Evolutionary conservation across 2,329 filamentous ascomycete species (phyloP).

Genomic region (Alternaria solani): DNA sequence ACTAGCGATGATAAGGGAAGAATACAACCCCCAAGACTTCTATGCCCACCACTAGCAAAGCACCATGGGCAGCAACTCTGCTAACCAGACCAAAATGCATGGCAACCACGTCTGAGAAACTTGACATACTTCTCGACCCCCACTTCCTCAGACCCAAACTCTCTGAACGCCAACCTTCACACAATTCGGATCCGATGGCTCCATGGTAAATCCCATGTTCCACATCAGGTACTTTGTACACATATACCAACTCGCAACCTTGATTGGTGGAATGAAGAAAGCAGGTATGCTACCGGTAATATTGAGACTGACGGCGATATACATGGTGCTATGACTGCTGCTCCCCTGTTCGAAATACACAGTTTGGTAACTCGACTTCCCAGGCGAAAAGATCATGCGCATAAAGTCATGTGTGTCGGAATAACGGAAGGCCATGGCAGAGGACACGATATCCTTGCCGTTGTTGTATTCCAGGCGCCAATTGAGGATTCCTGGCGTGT

Average conservation of each 20-base stretch:
- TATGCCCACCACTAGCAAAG: neutral
- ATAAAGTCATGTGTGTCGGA: conserved; percentile 51
- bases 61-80: neutral
- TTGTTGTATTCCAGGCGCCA: conserved; percentile 17
- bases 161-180: conserved; percentile 51
- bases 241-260: conserved; percentile 53
- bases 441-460: conserved; percentile 19
- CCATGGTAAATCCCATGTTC: conserved; percentile 45
- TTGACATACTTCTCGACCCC: neutral
- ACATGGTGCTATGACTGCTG: conserved; percentile 32
- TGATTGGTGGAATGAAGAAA: conserved; percentile 10
- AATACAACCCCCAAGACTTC: too few relatives aligned
- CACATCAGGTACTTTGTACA: conserved; percentile 54
- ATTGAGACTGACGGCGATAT: conserved; percentile 34
- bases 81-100: neutral
- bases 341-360: conserved; percentile 50
- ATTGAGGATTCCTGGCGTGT: conserved; percentile 21
- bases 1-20: neutral
- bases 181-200: conserved; percentile 56
- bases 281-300: conserved; percentile 49
- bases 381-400: conserved; percentile 48
- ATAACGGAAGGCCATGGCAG: conserved; percentile 43
- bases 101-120: neutral
- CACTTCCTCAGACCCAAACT: conserved; percentile 26
- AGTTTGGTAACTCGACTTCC: conserved; percentile 15